Base-by-base conservation (phyloP, 768 basidiomycete genomes). In the Mycena alexandri region DNA sequence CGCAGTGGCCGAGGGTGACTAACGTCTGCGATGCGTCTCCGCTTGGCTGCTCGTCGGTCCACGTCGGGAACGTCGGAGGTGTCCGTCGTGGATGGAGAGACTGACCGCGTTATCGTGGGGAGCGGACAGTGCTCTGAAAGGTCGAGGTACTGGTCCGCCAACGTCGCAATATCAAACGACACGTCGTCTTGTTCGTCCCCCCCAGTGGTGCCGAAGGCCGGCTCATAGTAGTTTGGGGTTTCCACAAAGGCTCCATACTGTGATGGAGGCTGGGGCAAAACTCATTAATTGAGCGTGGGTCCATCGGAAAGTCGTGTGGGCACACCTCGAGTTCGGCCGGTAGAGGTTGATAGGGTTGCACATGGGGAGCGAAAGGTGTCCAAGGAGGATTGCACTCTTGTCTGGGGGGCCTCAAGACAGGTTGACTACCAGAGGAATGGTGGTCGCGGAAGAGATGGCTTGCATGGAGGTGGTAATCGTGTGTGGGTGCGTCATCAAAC, bases 241-340 rank as follows among this genome's bases (percentile, higher is more conserved):
- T 36, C 9, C 3, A 21, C 1, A 0, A 25, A 24, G 12, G 34
- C 34, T 5, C 12, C 13, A 22, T 48, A 42, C 6, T 41, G 24
- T 21, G 46, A 34, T 12, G 24, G 24, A 17, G 63, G 63, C 55
- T 64, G 14, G 9, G 22, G 13, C 13, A 2, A 22, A n/a, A n/a
- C n/a, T n/a, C n/a, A 19, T 19, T 5, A 36, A 25, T 34, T 38
- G 2, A 63, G 8, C 21, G 13, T 22, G 7, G 19, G 52, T 22
- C 44, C 16, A 3, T 3, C n/a, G 16, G 24, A 10, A 10, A 21
- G n/a, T 7, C n/a, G 29, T 22, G 22, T 17, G 13, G 11, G 33
- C 53, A 6, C 24, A 63, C 62, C 62, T 63, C 62, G 11, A 63
- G 46, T n/a, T 63, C 54, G 4, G 54, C 54, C 9, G 62, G 46